A percentile compares a stretch with the other conserved stretches of the same genome.
phyloP scores from a whole-genome alignment of 495 filamentous ascomycete genomes.

The Penicillium steckii region DNA sequence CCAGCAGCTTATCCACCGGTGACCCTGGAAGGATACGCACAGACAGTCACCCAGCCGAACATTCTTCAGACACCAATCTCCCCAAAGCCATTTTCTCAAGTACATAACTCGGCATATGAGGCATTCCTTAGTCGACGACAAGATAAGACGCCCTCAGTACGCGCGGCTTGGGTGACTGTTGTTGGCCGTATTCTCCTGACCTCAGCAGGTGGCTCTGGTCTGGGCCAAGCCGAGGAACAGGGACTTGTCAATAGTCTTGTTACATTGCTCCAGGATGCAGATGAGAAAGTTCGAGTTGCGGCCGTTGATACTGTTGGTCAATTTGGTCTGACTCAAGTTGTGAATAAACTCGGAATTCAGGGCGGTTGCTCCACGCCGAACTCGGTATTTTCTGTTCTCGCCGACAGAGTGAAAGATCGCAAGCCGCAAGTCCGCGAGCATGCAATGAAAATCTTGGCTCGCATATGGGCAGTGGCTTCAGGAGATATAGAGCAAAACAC shows the following conservation, averaged over 20 bases:
- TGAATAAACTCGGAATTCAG: constrained; percentile 72
- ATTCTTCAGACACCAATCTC: constrained; percentile 76
- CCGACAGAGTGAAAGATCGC: constrained; percentile 84
- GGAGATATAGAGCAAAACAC: constrained; percentile 84
- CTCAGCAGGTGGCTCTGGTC: constrained; percentile 80
- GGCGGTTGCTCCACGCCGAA: constrained; percentile 69
- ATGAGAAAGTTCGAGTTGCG: constrained; percentile 87
- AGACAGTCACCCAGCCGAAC: constrained; percentile 52
- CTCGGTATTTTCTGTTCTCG: constrained; percentile 73
- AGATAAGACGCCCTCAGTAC: constrained; percentile 78
- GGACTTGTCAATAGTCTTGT: constrained; percentile 68
- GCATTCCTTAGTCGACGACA: constrained; percentile 78
- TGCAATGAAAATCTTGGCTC: constrained; percentile 77
- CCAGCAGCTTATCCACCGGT: constrained; percentile 77
- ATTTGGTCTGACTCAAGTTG: constrained; percentile 74
- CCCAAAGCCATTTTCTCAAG: constrained; percentile 78
- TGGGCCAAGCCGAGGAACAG: constrained; percentile 74
- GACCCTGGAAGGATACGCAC: constrained; percentile 58
- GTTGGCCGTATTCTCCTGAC: constrained; percentile 81
- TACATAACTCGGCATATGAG: constrained; percentile 72
- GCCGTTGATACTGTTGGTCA: constrained; percentile 77
- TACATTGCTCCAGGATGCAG: constrained; percentile 79
- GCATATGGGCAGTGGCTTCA: constrained; percentile 87
- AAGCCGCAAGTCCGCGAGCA: constrained; percentile 79
- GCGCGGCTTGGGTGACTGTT: constrained; percentile 79